A percentile compares a stretch with the other conserved stretches of the same genome.
Evolutionary conservation across 1,284 basidiomycete genomes (phyloP).

Genomic region (Waitea zeae): DNA sequence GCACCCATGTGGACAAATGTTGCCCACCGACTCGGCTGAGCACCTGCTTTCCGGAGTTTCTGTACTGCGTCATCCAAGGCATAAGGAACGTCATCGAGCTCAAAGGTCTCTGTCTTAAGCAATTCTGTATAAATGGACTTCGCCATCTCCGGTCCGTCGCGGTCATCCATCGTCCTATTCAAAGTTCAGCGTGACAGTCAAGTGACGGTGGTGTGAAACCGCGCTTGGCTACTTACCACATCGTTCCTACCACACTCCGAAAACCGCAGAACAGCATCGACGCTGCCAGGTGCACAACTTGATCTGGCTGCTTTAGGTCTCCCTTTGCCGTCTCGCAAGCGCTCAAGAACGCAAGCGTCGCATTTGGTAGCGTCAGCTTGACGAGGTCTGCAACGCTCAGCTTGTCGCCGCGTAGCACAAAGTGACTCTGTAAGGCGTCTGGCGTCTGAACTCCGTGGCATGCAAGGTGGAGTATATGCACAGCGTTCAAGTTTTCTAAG

Average conservation of each 20-base stretch:
- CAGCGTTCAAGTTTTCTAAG: not conserved
- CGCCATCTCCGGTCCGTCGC: not conserved
- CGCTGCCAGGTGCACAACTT: slow-evolving; percentile 1
- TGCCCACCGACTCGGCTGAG: not conserved
- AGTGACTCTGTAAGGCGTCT: too few relatives aligned
- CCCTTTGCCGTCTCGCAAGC: slow-evolving; percentile 2
- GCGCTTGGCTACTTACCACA: not conserved
- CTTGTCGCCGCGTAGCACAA: slow-evolving; percentile 6
- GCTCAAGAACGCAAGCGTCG: slow-evolving; percentile 4
- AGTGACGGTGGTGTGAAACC: too few relatives aligned
- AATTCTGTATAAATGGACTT: not conserved
- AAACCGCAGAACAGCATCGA: slow-evolving; percentile 1
- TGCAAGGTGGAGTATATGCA: not conserved
- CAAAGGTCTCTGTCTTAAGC: not conserved
- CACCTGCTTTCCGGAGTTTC: not conserved
- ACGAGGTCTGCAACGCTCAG: slow-evolving; percentile 7
- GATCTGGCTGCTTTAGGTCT: not conserved
- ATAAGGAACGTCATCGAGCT: not conserved
- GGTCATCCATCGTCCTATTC: not conserved
- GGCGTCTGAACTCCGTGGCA: not conserved
- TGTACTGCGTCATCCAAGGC: not conserved
- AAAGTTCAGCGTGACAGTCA: not conserved
- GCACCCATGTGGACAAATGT: not conserved
- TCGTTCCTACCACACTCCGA: slow-evolving; percentile 1
- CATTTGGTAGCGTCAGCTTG: slow-evolving; percentile 6